Base-by-base conservation (phyloP, 176 grass and related monocot species). In the Ensete glaucum region DNA sequence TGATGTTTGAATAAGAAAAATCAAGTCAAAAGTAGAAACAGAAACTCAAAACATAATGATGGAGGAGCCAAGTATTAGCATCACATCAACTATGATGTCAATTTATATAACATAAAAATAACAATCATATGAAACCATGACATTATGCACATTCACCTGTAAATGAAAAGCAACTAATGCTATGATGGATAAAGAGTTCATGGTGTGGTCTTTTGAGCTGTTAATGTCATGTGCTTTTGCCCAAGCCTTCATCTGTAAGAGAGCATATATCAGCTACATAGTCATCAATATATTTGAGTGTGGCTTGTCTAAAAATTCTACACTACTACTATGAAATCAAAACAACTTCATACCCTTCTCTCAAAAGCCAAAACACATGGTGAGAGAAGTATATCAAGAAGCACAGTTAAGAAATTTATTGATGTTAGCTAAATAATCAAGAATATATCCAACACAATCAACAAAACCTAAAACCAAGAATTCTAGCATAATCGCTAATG, bases 121-220 rank as follows among this genome's bases (percentile, higher is more conserved):
- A 54, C 48, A 11, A 52, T 54, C 27, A 73, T 56, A 17, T 48
- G 78, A 76, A 71, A 63, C 2, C 19, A 77, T 79, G 53, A 81
- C 11, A 21, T 71, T 43, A 77, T 69, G 58, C 8, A 55, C 19
- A 75, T 70, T 29, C 90, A 93, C 94, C 94, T 98, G 94, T 78
- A 98, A 85, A 83, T 93, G 94, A 73, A 98, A 98, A 85, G 94
- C 85, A 54, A 93, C 86, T 80, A 98, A 85, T 1, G 94, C 84
- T 85, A 93, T 85, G 69, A 98, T 91, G 57, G 90, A 84, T 80
- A 98, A 89, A n/a, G 94, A 98, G 82, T 82, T 98, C 85, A 98
- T 85, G 25, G 94, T 98, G 51, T 64, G 74, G 74, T 89, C 82
- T 85, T 83, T 93, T 21, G 90, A 76, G 82, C 88, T 93, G 78